Evolutionary conservation across 768 basidiomycete species (phyloP), one percentile per base, ranked within the genome.

Genomic region (Suillus plorans): DNA sequence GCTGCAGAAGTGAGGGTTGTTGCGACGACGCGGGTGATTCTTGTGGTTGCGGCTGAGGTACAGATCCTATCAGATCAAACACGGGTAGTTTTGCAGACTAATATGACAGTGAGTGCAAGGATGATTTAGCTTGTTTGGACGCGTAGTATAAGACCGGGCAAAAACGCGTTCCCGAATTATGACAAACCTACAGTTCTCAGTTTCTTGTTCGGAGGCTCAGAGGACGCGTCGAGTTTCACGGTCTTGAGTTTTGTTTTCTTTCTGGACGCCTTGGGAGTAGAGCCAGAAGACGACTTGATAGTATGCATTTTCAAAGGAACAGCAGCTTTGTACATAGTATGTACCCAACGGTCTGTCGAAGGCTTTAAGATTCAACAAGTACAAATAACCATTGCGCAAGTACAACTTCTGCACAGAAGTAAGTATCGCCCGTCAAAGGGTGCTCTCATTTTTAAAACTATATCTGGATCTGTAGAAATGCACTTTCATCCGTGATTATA

Each of bases 131-230:
- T 49, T n/a, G 34, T 25, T 12, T 25, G 34, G 41, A 37, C n/a
- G 20, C 25, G 34, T 1, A 47, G n/a, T 47, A 47, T 62, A 61
- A n/a, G 31, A 36, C 39, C 16, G 31, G 18, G 34, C 31, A 55
- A 55, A 55, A 20, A 55, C 34, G 20, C 34, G 53, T 36, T 20
- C 53, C 20, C 3, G n/a, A n/a, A 55, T 34, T 6, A 55, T 34
- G 39, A 44, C 39, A 65, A 14, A 66, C 64, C 39, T 62, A 67
- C 64, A 14, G 47, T 39, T 25, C 70, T 63, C 6, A 37, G 16
- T 53, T 62, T 75, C 64, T 75, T 77, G 52, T 57, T 59, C 14
- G 69, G 68, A 12, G 68, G 74, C 63, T 71, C 67, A 28, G 58
- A 28, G 31, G 65, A 31, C 39, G 67, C 66, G 16, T 68, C 58